These are phyloP conservation scores for Dactylella cylindrospora DNA, from an alignment of 2,329 filamentous ascomycete species.

Conservation along the genomic window DNA sequence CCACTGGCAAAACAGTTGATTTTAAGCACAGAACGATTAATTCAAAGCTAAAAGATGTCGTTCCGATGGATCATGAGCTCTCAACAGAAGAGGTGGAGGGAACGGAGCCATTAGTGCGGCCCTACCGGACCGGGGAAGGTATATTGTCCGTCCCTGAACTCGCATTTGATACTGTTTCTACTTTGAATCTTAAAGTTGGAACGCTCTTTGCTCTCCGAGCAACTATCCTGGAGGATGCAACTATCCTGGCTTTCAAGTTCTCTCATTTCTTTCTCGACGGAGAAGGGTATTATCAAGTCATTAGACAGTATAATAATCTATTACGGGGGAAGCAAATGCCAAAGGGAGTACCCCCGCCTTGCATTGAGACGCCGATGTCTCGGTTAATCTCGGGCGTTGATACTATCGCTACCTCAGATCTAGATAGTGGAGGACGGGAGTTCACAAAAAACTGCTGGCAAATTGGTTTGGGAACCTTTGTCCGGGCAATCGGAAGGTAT, in stretches of 20 bases:
- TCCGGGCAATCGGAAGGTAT: not conserved
- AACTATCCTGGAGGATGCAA: slow-evolving; percentile 20
- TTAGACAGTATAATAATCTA: slow-evolving; percentile 10
- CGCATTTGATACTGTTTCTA: slow-evolving; percentile 9
- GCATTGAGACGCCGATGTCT: slow-evolving; percentile 13
- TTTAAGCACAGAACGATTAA: slow-evolving; percentile 15
- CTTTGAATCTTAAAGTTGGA: slow-evolving; percentile 11
- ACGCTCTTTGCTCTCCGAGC: slow-evolving; percentile 25
- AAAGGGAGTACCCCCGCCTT: slow-evolving; percentile 14
- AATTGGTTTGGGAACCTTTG: not conserved
- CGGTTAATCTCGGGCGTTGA: slow-evolving; percentile 13
- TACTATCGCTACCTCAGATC: not conserved
- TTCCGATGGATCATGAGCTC: slow-evolving; percentile 15
- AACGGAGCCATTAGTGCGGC: slow-evolving; percentile 7
- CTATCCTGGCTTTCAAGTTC: slow-evolving; percentile 27
- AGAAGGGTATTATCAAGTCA: slow-evolving; percentile 18
- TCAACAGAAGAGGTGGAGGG: slow-evolving; percentile 5
- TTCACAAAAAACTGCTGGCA: slow-evolving; percentile 21
- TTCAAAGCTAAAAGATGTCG: slow-evolving; percentile 4
- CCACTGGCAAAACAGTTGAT: slow-evolving; percentile 13
- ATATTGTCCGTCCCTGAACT: slow-evolving; percentile 3
- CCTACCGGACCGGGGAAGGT: slow-evolving; percentile 5
- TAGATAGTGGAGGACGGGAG: slow-evolving; percentile 18
- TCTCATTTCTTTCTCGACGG: slow-evolving; percentile 27
- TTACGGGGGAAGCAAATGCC: slow-evolving; percentile 7